Percentiles rank a stretch among this genome's conserved stretches.
These are phyloP conservation scores for Neostapfia colusana DNA, from an alignment of 176 grass and related monocot genomes.

Conservation along the genomic window DNA sequence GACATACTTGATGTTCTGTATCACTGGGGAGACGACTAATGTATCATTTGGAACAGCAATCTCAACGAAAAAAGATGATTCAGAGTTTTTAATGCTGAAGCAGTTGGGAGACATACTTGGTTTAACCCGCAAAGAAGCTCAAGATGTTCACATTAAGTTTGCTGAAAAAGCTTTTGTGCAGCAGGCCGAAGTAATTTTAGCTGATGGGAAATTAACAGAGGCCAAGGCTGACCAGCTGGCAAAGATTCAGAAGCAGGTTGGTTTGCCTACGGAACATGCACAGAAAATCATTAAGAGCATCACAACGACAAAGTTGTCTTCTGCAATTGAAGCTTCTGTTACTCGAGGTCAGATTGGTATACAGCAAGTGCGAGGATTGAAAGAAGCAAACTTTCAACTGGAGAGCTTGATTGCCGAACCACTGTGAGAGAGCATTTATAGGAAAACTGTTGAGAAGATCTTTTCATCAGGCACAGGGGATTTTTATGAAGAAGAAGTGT, in stretches of 20 bases:
- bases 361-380: slow-evolving; percentile 77
- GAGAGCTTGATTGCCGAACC: slow-evolving; percentile 74
- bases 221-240: slow-evolving; percentile 81
- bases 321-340: slow-evolving; percentile 83
- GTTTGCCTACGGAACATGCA: slow-evolving; percentile 78
- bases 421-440: slow-evolving; percentile 78
- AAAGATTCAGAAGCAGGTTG: slow-evolving; percentile 87
- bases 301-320: slow-evolving; percentile 76
- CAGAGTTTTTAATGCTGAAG: slow-evolving; percentile 78
- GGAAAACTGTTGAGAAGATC: slow-evolving; percentile 69
- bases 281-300: slow-evolving; percentile 97
- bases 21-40: slow-evolving; percentile 71
- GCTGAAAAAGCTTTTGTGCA: slow-evolving; percentile 91
- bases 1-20: slow-evolving; percentile 83
- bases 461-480: slow-evolving; percentile 87
- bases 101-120: slow-evolving; percentile 87
- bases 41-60: slow-evolving; percentile 78
- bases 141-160: slow-evolving; percentile 76
- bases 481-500: slow-evolving; percentile 86
- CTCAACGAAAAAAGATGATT: slow-evolving; percentile 62
- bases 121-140: slow-evolving; percentile 71
- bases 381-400: slow-evolving; percentile 70
- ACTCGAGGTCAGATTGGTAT: slow-evolving; percentile 78
- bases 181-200: slow-evolving; percentile 95
- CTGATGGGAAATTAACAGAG: slow-evolving; percentile 90